A percentile compares a stretch with the other conserved stretches of the same genome.
Evolutionary conservation across 108 stramenopile species (phyloP).

Genomic region (Cylindrotheca fusiformis): DNA sequence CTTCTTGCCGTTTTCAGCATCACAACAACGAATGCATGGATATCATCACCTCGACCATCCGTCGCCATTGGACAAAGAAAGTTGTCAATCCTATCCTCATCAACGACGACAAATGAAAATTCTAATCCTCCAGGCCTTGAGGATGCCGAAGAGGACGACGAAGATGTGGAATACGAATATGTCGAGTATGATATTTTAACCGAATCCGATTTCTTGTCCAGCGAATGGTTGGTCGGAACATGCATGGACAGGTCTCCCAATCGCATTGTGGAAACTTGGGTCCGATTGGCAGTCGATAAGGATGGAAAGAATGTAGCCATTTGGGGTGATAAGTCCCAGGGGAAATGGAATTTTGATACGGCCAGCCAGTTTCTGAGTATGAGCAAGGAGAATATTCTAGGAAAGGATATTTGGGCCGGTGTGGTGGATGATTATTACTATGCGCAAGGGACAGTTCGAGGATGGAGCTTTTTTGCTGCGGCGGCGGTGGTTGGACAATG

Average conservation of each 20-base stretch:
- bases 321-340: constrained; percentile 71
- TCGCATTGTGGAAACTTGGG: constrained; percentile 79
- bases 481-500: constrained; percentile 78
- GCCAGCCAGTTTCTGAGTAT: constrained; percentile 75
- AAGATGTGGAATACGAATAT: constrained; percentile 78
- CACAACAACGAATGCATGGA: no score
- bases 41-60: no score
- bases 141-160: constrained; percentile 11
- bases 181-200: constrained; percentile 72
- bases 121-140: background rate
- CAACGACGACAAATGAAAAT: constrained; percentile 12
- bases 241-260: constrained; percentile 44
- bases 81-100: constrained; percentile 9
- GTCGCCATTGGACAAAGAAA: no score
- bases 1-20: no score
- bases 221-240: constrained; percentile 84
- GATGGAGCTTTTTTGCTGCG: constrained; percentile 72
- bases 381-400: constrained; percentile 61
- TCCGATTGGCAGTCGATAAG: constrained; percentile 55
- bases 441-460: constrained; percentile 74
- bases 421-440: constrained; percentile 80
- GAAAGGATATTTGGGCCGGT: constrained; percentile 81
- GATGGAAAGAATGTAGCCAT: constrained; percentile 67
- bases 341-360: constrained; percentile 75
- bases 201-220: constrained; percentile 72